Base-by-base conservation (phyloP, 1,139 yeast genomes). In the Geotrichum reessii region DNA sequence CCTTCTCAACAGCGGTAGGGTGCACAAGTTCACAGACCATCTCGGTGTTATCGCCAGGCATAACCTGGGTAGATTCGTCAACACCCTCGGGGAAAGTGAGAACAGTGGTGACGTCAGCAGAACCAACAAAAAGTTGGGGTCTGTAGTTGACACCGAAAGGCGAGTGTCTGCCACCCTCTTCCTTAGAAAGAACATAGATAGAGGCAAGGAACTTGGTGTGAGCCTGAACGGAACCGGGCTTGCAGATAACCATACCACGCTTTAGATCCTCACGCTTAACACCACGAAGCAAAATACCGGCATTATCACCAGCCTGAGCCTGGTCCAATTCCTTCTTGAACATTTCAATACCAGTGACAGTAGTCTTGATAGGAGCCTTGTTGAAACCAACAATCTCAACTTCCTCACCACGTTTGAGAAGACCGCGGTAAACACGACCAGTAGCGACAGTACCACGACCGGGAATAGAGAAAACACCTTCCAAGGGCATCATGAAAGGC, bases 381-480 rank as follows among this genome's bases (percentile, higher is more conserved):
- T 87, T 86, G 81, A 80, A 83, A 72, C 99, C 99, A 66, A 93
- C 97, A 74, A 93, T 85, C 81, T 93, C 99, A 69, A 93, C 81
- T 81, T 93, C 98, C 78, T 92, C 98, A 79, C 98, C 98, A 83
- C 92, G 91, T 85, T 89, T 90, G 76, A 93, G 83, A 67, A 84
- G 77, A 78, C 99, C 99, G 80, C 99, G 91, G 81, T 92, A 98
- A 67, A 91, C 99, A 80, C 98, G 89, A 75, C 99, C 99, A 61
- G 98, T 89, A 70, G 90, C 97, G 67, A 93, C 99, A 63, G 99
- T 93, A 80, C 99, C 99, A 85, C 99, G 92, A 78, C 99, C 99
- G 58, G 98, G 91, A 69, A 93, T 93, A 62, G 98, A 90, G 83
- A 93, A 95, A 65, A 91, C 95, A 71, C 90, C 97, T 81, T 93